Base-by-base conservation (phyloP, 106 monocot species). In the Phalaenopsis aphrodite region DNA sequence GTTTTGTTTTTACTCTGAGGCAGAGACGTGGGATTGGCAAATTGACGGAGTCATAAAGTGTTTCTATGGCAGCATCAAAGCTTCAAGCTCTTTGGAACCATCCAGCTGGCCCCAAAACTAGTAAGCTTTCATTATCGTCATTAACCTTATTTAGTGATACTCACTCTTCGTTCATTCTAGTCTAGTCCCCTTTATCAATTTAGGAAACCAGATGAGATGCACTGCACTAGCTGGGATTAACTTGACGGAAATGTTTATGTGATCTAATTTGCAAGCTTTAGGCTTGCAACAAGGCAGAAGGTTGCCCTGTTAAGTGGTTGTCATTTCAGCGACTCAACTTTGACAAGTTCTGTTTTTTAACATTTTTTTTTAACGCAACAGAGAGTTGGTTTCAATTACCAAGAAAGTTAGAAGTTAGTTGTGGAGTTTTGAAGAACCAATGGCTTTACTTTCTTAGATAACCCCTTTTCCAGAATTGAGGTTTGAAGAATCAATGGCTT, bases 41-140 rank as follows among this genome's bases (percentile, higher is more conserved):
- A 38, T 71, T 71, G 39, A 71, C 36, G 5, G 71, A 71, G n/a
- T 38, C 14, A 3, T 14, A 71, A 71, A 71, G 17, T 3, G 4
- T 8, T 41, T 41, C 42, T 5, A 94, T 94, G 91, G 93, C 90
- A 78, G 78, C 91, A 82, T 87, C 93, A 64, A 93, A 93, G 82
- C 74, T 93, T 77, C 87, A 87, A 84, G 89, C 93, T 1, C 78
- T 91, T 56, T 93, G 93, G 93, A 93, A 91, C 74, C 93, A 94
- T 76, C 93, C 93, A 78, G 93, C 91, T 46, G 93, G 91, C 49
- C 91, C 91, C 75, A 94, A 82, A 82, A 85, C 85, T 8, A 82
- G 85, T 94, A 74, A 42, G 74, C 19, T 45, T n/a, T 43, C 41
- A 38, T 71, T 5, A 21, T 64, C 64, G 7, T 64, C 64, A 64